These are phyloP conservation scores for Boletales sp. DNA, from an alignment of 768 basidiomycete species.

Conservation along the genomic window DNA sequence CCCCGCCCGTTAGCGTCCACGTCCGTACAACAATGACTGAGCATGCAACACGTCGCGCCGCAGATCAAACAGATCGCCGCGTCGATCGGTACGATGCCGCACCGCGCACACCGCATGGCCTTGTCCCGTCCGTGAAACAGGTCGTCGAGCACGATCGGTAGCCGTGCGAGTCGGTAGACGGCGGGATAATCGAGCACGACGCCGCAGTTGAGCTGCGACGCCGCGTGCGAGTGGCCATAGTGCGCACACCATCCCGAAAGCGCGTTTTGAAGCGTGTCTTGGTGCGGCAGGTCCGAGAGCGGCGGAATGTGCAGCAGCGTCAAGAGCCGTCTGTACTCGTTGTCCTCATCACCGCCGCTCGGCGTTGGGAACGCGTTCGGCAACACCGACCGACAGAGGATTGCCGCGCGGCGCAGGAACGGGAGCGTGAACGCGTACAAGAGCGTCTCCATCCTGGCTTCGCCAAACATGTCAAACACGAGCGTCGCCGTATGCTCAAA, in stretches of 20 bases:
- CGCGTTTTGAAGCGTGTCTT: slow-evolving; percentile 87
- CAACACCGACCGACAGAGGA: slow-evolving; percentile 75
- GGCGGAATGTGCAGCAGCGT: slow-evolving; percentile 73
- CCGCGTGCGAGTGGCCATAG: slow-evolving; percentile 77
- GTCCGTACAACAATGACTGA: slow-evolving; percentile 89
- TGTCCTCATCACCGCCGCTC: slow-evolving; percentile 36
- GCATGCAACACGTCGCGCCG: slow-evolving; percentile 82
- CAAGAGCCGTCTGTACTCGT: slow-evolving; percentile 81
- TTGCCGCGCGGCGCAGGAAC: slow-evolving; percentile 84
- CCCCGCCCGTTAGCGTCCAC: slow-evolving; percentile 54
- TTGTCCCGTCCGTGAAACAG: slow-evolving; percentile 75
- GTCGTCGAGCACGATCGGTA: slow-evolving; percentile 81
- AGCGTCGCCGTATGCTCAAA: slow-evolving; percentile 83
- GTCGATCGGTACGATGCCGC: slow-evolving; percentile 74
- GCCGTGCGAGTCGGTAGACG: slow-evolving; percentile 75
- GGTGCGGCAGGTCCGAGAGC: slow-evolving; percentile 72
- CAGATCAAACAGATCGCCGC: slow-evolving; percentile 93
- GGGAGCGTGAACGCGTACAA: slow-evolving; percentile 87
- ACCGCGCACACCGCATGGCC: slow-evolving; percentile 69
- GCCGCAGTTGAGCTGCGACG: slow-evolving; percentile 75
- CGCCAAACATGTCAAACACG: slow-evolving; percentile 77
- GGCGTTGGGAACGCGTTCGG: slow-evolving; percentile 57
- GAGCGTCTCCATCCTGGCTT: slow-evolving; percentile 79
- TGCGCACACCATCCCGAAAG: slow-evolving; percentile 88
- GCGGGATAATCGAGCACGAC: slow-evolving; percentile 79